Evolutionary conservation across 2,329 filamentous ascomycete species (phyloP), one percentile per base, ranked within the genome.

Genomic region (Dothistroma septosporum): DNA sequence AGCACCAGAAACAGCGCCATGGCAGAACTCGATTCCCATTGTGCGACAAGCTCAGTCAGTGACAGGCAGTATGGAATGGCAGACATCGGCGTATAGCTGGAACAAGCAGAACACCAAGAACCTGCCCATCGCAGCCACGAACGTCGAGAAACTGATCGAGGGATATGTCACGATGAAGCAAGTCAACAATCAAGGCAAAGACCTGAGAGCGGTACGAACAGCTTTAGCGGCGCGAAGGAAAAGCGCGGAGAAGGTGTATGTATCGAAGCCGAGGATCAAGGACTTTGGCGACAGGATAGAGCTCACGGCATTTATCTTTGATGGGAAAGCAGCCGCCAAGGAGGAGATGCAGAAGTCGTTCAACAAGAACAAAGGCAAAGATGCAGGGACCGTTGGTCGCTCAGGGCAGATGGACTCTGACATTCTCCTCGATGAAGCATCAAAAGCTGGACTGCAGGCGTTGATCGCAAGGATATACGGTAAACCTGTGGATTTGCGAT

Each of bases 401-500:
- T 14, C 5, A 11, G 21, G 22, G 19, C 14, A 5, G 9, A 58
- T 31, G 12, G 52, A 61, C 6, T 50, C 52, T 12, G 62, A 65
- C 47, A 47, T 57, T 6, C 56, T 68, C 5, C 33, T 68, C 24
- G 58, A 68, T 21, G 52, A 57, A 11, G 58, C 46, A n/a, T 60
- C 65, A 19, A 53, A 64, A 50, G 50, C 52, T 3, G 62, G 62
- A 1, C 48, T 68, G 32, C 53, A 60, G 44, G 55, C 55, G 24
- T 53, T 68, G 7, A 64, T 68, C 7, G 58, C 57, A n/a, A 41
- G 61, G 14, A 64, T 68, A 21, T 73, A 73, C 64, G 59, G 61
- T 64, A 73, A 72, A 62, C 68, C 69, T 19, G 71, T 73, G 32
- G 63, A 70, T 24, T 63, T 73, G 55, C 63, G 69, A 49, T 55